These are phyloP conservation scores for Leishmania aethiopica DNA, from an alignment of 208 protist species.

Conservation along the genomic window DNA sequence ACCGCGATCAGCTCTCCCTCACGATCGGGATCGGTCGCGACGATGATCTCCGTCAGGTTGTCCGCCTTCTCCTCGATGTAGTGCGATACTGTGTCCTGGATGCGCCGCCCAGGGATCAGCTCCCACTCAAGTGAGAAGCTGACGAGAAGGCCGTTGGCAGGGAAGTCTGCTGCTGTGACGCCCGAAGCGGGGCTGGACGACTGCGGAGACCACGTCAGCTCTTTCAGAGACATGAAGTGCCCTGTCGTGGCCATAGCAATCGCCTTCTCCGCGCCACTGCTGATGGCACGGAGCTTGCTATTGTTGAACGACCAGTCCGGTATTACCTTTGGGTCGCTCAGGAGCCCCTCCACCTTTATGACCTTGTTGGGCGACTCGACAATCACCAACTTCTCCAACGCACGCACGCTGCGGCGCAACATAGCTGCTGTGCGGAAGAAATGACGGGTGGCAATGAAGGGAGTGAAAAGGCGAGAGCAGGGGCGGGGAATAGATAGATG, in stretches of 20 bases:
- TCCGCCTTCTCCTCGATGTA: conserved; percentile 80
- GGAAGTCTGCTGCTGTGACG: conserved; percentile 39
- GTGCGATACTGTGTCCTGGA: conserved; percentile 81
- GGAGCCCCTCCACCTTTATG: conserved; percentile 84
- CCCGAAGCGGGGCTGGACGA: not conserved
- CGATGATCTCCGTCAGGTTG: conserved; percentile 88
- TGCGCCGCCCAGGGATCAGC: conserved; percentile 67
- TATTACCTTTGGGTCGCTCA: conserved; percentile 81
- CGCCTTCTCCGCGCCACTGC: conserved; percentile 65
- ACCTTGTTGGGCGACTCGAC: conserved; percentile 94
- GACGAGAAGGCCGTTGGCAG: conserved; percentile 59
- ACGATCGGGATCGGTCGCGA: conserved; percentile 91
- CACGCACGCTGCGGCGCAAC: conserved; percentile 58
- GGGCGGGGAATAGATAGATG: not conserved
- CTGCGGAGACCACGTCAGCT: conserved; percentile 72
- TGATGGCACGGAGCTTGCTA: conserved; percentile 39
- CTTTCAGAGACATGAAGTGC: conserved; percentile 87
- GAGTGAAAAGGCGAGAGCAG: not conserved
- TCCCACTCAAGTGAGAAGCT: conserved; percentile 82
- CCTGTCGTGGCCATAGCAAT: conserved; percentile 88
- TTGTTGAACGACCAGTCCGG: conserved; percentile 85
- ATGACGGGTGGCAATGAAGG: not conserved
- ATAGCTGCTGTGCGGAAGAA: conserved; percentile 12
- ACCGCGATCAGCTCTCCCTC: conserved; percentile 93
- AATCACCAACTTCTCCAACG: conserved; percentile 86